Evolutionary conservation across 768 basidiomycete genomes (phyloP).

Genomic region (Termitomyces sp.): DNA sequence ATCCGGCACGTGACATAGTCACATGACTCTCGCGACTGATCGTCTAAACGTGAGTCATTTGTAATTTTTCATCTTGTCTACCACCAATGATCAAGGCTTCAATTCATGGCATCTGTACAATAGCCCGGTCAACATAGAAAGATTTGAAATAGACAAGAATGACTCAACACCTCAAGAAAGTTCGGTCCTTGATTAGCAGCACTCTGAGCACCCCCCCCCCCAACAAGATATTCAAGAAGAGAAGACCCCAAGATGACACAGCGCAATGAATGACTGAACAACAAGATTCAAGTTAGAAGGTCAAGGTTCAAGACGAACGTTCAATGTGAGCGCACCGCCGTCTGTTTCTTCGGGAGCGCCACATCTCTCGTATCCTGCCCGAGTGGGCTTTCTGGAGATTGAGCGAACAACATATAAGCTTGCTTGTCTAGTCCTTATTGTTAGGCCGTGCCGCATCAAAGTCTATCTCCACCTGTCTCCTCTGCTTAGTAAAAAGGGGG

Average conservation of each 20-base stretch:
- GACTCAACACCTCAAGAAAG: neutral
- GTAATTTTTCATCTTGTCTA: neutral
- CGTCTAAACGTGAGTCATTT: neutral
- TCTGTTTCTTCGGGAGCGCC: neutral
- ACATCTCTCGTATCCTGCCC: neutral
- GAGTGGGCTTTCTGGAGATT: neutral
- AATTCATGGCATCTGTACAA: neutral
- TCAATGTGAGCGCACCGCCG: neutral
- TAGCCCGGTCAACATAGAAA: neutral
- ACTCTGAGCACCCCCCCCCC: no score
- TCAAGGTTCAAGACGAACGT: neutral
- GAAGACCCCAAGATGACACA: neutral
- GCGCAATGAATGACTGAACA: neutral
- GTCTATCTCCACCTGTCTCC: neutral
- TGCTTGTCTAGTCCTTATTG: neutral
- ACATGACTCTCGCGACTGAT: neutral
- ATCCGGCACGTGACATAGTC: neutral
- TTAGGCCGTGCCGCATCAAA: neutral
- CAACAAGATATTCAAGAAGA: neutral
- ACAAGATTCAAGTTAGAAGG: neutral
- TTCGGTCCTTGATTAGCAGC: neutral
- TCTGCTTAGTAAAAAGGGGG: neutral
- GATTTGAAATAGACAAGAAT: neutral
- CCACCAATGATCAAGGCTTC: neutral
- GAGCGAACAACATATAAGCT: neutral